A percentile compares a stretch with the other conserved stretches of the same genome.
Evolutionary conservation across 208 protist genomes (phyloP).

Genomic region (Crithidia thermophila): DNA sequence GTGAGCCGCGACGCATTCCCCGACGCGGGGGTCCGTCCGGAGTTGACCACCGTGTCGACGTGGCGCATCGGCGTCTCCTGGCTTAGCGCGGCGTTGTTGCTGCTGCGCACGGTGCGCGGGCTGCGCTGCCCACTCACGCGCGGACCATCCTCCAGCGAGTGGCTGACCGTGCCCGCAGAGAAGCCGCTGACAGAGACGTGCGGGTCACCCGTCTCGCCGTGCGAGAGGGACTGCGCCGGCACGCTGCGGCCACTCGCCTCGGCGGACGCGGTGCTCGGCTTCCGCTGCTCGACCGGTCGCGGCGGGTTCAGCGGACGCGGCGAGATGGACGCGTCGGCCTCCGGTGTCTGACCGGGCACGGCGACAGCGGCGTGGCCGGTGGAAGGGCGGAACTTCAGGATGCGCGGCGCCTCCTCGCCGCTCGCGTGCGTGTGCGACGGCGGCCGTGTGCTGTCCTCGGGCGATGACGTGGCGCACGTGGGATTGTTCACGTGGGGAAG

Average conservation of each 20-base stretch:
- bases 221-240: background rate
- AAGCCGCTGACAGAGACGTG: background rate
- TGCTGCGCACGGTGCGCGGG: too few species aligned
- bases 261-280: background rate
- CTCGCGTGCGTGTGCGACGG: background rate
- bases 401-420: background rate
- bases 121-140: background rate
- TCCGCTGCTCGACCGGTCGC: background rate
- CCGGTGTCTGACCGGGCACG: background rate
- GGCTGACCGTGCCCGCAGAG: background rate
- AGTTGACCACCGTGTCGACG: background rate
- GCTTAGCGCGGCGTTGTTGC: too few species aligned
- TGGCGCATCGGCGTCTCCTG: background rate
- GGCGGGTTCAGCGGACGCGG: background rate
- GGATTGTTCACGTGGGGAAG: too few species aligned
- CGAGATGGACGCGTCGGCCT: background rate
- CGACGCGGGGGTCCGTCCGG: background rate
- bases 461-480: too few species aligned
- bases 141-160: background rate
- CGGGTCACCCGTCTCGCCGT: slow-evolving; percentile 2
- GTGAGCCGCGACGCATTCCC: background rate
- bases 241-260: background rate
- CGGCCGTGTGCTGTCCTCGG: background rate
- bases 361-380: background rate
- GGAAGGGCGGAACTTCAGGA: slow-evolving; percentile 4